Evolutionary conservation across 495 filamentous ascomycete species (phyloP).

Genomic region (Cairneyella variabilis): DNA sequence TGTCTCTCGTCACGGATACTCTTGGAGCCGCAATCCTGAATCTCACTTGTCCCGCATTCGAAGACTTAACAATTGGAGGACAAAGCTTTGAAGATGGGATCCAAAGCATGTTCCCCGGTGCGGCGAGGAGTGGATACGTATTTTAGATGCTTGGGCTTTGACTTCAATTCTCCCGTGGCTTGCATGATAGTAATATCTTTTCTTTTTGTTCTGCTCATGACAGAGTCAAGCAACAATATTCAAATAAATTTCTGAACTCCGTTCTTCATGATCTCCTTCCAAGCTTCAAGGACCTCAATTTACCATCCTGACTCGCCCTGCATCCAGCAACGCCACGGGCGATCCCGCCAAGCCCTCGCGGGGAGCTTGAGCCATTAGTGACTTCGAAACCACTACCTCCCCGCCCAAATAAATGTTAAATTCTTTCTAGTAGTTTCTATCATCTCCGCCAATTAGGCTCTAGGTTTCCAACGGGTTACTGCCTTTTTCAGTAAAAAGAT

Average conservation of each 20-base stretch:
- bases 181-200: background rate
- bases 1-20: slow-evolving; percentile 24
- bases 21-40: slow-evolving; percentile 17
- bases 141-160: background rate
- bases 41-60: slow-evolving; percentile 35
- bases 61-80: slow-evolving; percentile 35
- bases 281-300: background rate
- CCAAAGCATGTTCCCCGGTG: slow-evolving; percentile 34
- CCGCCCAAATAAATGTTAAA: no score
- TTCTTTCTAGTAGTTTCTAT: no score
- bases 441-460: no score
- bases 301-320: background rate
- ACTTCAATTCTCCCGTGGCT: background rate
- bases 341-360: no score
- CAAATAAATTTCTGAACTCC: background rate
- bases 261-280: background rate
- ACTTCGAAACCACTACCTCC: no score
- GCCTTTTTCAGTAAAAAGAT: no score
- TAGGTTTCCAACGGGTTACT: no score
- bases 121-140: slow-evolving; percentile 11
- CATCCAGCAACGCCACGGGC: background rate
- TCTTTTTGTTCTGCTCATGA: background rate
- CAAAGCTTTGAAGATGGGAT: slow-evolving; percentile 32
- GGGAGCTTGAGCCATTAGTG: no score
- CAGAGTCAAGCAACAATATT: background rate